Conservation (phyloP, 345 rosid genomes). For the Carallia pectinifolia region DNA sequence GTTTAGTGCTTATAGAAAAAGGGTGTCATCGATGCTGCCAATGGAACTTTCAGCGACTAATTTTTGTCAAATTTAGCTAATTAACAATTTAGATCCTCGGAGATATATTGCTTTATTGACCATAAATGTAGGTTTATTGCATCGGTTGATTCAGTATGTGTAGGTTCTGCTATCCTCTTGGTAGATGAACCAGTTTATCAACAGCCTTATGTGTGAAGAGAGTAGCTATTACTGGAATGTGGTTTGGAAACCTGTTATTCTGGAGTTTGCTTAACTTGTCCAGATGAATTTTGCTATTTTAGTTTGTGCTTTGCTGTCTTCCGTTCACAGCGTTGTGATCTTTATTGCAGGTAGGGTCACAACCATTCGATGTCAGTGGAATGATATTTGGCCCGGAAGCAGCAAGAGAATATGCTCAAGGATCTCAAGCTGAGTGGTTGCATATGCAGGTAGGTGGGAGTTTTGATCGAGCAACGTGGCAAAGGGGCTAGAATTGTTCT, state of each 20-base stretch:
- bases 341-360: constrained; percentile 46
- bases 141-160: no score
- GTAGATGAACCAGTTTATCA: background rate
- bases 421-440: constrained; percentile 67
- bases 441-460: constrained; percentile 78
- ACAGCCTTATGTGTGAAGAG: background rate
- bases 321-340: background rate
- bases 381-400: constrained; percentile 64
- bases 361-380: constrained; percentile 54
- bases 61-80: no score
- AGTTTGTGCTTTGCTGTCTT: background rate
- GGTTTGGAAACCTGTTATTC: background rate
- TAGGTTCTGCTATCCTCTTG: background rate
- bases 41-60: no score
- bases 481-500: constrained; percentile 12
- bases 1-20: background rate
- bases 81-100: no score
- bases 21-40: background rate
- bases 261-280: background rate
- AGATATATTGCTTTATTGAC: no score
- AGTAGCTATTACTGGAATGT: background rate
- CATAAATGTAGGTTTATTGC: no score
- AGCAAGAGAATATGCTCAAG: constrained; percentile 55
- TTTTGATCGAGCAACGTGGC: constrained; percentile 51
- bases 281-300: background rate